These are phyloP conservation scores for Durotheca rogersii DNA, from an alignment of 495 filamentous ascomycete genomes.

Conservation along the genomic window DNA sequence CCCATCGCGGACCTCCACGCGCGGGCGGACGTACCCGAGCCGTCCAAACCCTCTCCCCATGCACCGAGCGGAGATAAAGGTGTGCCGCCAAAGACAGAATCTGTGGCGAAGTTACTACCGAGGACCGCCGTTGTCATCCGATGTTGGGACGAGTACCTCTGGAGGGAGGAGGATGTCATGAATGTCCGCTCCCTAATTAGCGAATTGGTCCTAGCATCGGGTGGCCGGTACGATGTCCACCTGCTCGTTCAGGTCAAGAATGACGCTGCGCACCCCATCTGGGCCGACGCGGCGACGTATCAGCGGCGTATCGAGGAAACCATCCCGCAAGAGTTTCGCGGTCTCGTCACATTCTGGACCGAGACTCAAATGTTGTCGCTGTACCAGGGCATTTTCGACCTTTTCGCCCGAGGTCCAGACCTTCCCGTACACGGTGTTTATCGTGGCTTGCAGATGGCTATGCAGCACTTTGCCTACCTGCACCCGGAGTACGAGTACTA, in stretches of 20 bases:
- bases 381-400: slow-evolving; percentile 80
- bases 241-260: slow-evolving; percentile 75
- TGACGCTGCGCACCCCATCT: slow-evolving; percentile 62
- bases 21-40: slow-evolving; percentile 11
- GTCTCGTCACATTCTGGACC: slow-evolving; percentile 87
- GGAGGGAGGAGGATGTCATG: slow-evolving; percentile 66
- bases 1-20: slow-evolving; percentile 12
- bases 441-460: slow-evolving; percentile 85
- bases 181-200: slow-evolving; percentile 73
- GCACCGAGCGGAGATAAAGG: no score
- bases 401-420: slow-evolving; percentile 59
- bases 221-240: slow-evolving; percentile 79
- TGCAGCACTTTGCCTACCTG: slow-evolving; percentile 86
- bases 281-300: slow-evolving; percentile 61
- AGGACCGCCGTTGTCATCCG: slow-evolving; percentile 76
- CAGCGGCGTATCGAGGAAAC: slow-evolving; percentile 60
- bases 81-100: slow-evolving; percentile 37
- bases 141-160: slow-evolving; percentile 69
- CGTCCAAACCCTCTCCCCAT: slow-evolving; percentile 2
- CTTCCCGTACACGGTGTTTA: slow-evolving; percentile 89
- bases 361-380: slow-evolving; percentile 86
- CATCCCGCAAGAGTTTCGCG: slow-evolving; percentile 82
- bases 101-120: slow-evolving; percentile 56
- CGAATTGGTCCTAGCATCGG: slow-evolving; percentile 72
- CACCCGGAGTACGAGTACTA: slow-evolving; percentile 94